Percentiles rank a stretch among this genome's conserved stretches.
phyloP scores from a whole-genome alignment of 371 early-diverging fungal species.

The Pancytospora epiphaga region DNA sequence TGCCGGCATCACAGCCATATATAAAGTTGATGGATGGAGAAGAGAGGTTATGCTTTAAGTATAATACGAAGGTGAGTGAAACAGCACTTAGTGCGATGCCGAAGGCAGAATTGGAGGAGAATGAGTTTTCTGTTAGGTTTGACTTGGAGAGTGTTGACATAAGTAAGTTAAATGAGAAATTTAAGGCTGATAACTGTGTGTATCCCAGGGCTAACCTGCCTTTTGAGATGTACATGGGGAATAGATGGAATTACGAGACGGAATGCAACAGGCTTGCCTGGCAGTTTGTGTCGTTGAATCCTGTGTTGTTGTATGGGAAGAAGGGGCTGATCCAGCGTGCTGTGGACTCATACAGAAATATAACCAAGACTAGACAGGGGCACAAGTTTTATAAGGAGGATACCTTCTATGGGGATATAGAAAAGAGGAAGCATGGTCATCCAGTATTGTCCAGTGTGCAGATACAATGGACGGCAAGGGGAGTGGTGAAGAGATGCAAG shows the following conservation, averaged over 20 bases:
- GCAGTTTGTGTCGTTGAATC: conserved; percentile 74
- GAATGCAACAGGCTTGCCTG: conserved; percentile 76
- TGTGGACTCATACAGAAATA: conserved; percentile 79
- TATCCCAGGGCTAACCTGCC: conserved; percentile 72
- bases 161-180: conserved; percentile 64
- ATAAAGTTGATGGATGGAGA: conserved; percentile 59
- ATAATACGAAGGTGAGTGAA: conserved; percentile 61
- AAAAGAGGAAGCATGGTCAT: conserved; percentile 61
- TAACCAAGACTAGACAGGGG: conserved; percentile 69
- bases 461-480: conserved; percentile 62
- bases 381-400: conserved; percentile 71
- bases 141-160: conserved; percentile 67
- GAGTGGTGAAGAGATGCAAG: conserved; percentile 62
- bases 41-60: conserved; percentile 61
- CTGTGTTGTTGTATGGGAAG: conserved; percentile 68
- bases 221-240: conserved; percentile 67
- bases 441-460: conserved; percentile 61
- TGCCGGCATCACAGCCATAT: conserved; percentile 61
- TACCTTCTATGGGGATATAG: conserved; percentile 65
- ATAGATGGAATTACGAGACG: conserved; percentile 80
- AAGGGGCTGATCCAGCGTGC: conserved; percentile 82
- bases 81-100: conserved; percentile 55
- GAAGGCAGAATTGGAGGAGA: conserved; percentile 59
- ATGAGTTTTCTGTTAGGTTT: conserved; percentile 68
- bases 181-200: conserved; percentile 70